Evolutionary conservation across 2,329 filamentous ascomycete genomes (phyloP), one percentile per base, ranked within the genome.

Genomic region (Cercospora brassicicola): DNA sequence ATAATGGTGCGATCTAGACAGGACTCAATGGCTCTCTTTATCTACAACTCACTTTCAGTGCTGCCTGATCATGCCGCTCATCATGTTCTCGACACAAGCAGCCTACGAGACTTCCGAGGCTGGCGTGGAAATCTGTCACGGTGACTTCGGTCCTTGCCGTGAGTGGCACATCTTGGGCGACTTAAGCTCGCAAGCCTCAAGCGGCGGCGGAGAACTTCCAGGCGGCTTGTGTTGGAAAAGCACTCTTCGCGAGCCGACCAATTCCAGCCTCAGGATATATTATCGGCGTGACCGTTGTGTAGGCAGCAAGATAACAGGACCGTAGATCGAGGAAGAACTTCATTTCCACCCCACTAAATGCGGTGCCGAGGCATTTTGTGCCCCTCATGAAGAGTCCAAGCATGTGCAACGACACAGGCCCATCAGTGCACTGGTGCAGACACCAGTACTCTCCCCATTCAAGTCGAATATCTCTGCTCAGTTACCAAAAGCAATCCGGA

Each of bases 251-350:
- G 62, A 64, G 10, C 62, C 31, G 53, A 57, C 62, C 62, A 64
- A 55, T 64, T 26, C 42, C 28, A 55, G 61, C 45, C 61, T 63
- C 10, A 39, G 51, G 33, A 57, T 33, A 31, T 18, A 10, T 18
- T 59, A 28, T 57, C 33, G 31, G n/a, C 48, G 33, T 39, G 8
- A 13, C 23, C 62, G 26, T 23, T 57, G n/a, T 53, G 13, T 23
- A 64, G 62, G 62, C 62, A 64, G 62, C 62, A 64, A 36, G 42
- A 64, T 63, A 55, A 15, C 45, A 36, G 55, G 28, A 39, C 4
- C 11, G 42, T 62, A 48, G 33, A 64, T 55, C 31, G 30, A 20
- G 26, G 31, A 33, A 30, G 28, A 15, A 33, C 31, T 59, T 48
- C 33, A 64, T 45, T 45, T 56, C 33, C 48, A 56, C 30, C 45